Base-by-base conservation (phyloP, 106 monocot genomes). In the Gastrodia elata region DNA sequence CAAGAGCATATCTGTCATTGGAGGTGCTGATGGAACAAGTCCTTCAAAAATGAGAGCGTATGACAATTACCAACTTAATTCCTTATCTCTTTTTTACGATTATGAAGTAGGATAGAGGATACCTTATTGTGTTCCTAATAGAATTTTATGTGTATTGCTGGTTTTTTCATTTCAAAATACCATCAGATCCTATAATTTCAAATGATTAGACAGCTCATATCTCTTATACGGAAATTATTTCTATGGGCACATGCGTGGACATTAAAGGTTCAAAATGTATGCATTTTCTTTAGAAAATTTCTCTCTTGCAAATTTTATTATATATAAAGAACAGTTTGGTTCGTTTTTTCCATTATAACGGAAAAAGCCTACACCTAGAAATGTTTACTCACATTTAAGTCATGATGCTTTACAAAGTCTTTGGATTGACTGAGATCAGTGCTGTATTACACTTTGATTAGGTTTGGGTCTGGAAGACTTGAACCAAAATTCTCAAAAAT, bases 1-100 rank as follows among this genome's bases (percentile, higher is more conserved):
- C 75, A 98, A 93, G 80, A 91, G 97, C 79, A 98, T 98, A 52
- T 90, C 97, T 72, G 52, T 98, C 72, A 80, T 98, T 88, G 97
- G 97, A 75, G 97, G 97, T 84, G 81, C 90, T 44, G 84, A 75
- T 33, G 97, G 97, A 81, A 87, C 93, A 74, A 93, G 93, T 77
- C 97, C 97, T 71, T 93, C 91, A 44, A 98, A 88, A 82, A 93
- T 98, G 93, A 84, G 93, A 88, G 97, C 82, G 93, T 98, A 88
- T 46, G 86, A 74, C 49, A n/a, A 52, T 36, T 37, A 25, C 33
- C 20, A 33, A 34, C 58, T 56, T 34, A 48, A 57, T 18, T 25
- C 9, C 27, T 64, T 59, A 25, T 86, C 76, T 68, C 22, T 39
- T 24, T 68, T 18, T 65, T 68, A 39, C 20, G 7, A n/a, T 39